phyloP scores from a whole-genome alignment of 129 eudicot genomes.

The Scalesia atractyloides region DNA sequence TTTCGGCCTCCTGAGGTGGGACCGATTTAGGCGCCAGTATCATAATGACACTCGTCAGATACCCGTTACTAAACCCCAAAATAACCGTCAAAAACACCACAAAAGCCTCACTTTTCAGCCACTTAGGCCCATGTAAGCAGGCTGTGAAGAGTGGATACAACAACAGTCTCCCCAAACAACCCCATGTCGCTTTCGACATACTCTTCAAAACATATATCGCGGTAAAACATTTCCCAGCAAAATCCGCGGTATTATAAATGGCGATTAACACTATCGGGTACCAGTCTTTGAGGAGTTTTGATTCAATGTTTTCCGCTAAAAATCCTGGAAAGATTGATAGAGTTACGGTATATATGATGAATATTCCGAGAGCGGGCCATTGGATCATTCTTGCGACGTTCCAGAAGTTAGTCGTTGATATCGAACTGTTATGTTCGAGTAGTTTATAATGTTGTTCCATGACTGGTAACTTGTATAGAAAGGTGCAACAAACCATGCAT shows the following conservation, averaged over 20 bases:
- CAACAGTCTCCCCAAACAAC: conserved; percentile 54
- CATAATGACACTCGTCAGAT: conserved; percentile 83
- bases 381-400: conserved; percentile 46
- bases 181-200: conserved; percentile 66
- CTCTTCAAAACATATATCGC: conserved; percentile 45
- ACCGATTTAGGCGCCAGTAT: conserved; percentile 77
- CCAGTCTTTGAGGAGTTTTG: conserved; percentile 68
- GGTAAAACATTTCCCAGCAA: conserved; percentile 67
- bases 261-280: conserved; percentile 70
- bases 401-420: conserved; percentile 48
- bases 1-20: conserved; percentile 58
- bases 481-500: conserved; percentile 62
- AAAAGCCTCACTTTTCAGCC: conserved; percentile 65
- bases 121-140: conserved; percentile 72
- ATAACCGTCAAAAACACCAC: conserved; percentile 59
- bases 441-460: conserved; percentile 64
- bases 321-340: conserved; percentile 84
- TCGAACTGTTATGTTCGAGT: conserved; percentile 34
- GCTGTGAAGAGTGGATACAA: conserved; percentile 71
- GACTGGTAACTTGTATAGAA: conserved; percentile 57
- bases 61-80: conserved; percentile 85
- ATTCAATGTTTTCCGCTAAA: conserved; percentile 63
- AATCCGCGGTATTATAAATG: conserved; percentile 60
- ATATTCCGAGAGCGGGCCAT: conserved; percentile 72
- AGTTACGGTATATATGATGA: conserved; percentile 64